Base-by-base conservation (phyloP, 345 rosid genomes). In the Pistacia integerrima region DNA sequence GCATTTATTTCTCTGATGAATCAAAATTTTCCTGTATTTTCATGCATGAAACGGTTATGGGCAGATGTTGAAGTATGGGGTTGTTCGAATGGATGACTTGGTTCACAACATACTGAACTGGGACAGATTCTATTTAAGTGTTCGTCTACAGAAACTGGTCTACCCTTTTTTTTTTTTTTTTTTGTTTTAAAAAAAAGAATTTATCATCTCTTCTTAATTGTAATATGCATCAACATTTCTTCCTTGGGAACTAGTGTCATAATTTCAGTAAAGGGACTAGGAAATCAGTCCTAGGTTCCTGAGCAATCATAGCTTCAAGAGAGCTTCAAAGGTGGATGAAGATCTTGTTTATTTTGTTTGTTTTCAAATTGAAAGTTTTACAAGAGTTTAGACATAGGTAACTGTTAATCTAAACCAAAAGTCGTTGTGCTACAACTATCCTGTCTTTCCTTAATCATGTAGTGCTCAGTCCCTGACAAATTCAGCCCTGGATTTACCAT, bases 61-160 rank as follows among this genome's bases (percentile, higher is more conserved):
- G 71, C 90, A 95, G 97, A 85, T 87, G 88, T 82, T 90, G 58
- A 96, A 96, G 82, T 93, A 93, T 84, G 99, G 99, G 35, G 94
- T 96, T 82, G 90, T 91, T 76, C 86, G 93, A 69, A 91, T 89
- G 93, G 77, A 92, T 63, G 91, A 92, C 85, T 82, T 96, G 89
- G 82, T 91, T 69, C 83, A 86, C n/a, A 97, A 95, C 78, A 22
- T 95, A 78, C 59, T 87, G 44, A 82, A 82, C 64, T 92, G 98
- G 98, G 84, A 95, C 77, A 88, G 88, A 68, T 80, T 92, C 76
- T 93, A 93, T 84, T 82, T 91, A 82, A 89, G 98, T 66, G 98
- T 98, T 58, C 94, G 99, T 75, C 81, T 93, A 60, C 94, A 93
- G 68, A 93, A 93, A 77, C 97, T 94, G 22, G 97, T 92, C 0